A percentile compares a stretch with the other conserved stretches of the same genome.
phyloP scores from a whole-genome alignment of 1,139 yeast genomes.

The Diutina pseudorugosa region DNA sequence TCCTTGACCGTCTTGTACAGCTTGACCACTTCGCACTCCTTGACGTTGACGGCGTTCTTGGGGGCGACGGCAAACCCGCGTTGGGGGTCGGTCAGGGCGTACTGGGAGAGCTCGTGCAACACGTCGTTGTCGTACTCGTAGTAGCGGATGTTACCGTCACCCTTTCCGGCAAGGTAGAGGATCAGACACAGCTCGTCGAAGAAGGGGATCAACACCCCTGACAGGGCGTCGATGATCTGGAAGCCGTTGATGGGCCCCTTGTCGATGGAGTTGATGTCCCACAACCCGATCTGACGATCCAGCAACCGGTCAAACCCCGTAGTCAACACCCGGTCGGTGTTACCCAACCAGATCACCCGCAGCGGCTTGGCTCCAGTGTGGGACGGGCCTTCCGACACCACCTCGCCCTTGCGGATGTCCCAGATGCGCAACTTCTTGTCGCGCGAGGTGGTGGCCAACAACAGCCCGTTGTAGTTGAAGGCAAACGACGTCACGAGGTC shows the following conservation, averaged over 20 bases:
- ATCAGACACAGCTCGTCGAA: slow-evolving; percentile 74
- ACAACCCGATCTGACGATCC: slow-evolving; percentile 89
- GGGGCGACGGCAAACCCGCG: slow-evolving; percentile 92
- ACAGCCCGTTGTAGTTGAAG: slow-evolving; percentile 80
- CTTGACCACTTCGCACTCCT: slow-evolving; percentile 73
- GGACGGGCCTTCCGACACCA: slow-evolving; percentile 76
- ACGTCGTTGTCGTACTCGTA: slow-evolving; percentile 78
- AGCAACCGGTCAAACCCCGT: slow-evolving; percentile 93
- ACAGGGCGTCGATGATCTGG: slow-evolving; percentile 72
- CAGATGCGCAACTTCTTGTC: slow-evolving; percentile 85
- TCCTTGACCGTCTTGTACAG: slow-evolving; percentile 82
- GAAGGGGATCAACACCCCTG: slow-evolving; percentile 88
- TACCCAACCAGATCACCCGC: slow-evolving; percentile 83
- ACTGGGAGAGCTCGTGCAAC: slow-evolving; percentile 73
- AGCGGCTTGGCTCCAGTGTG: slow-evolving; percentile 89
- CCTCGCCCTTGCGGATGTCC: slow-evolving; percentile 69
- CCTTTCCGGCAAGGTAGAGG: slow-evolving; percentile 88
- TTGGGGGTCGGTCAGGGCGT: slow-evolving; percentile 82
- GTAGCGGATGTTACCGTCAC: slow-evolving; percentile 95
- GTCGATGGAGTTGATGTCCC: slow-evolving; percentile 69
- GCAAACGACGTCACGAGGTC: slow-evolving; percentile 86
- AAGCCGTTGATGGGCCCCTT: slow-evolving; percentile 87
- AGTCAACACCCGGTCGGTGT: slow-evolving; percentile 72
- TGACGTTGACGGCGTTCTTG: slow-evolving; percentile 62
- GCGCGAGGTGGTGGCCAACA: slow-evolving; percentile 82